Conservation (phyloP, 495 filamentous ascomycete genomes). For the Aspergillus nanangensis region DNA sequence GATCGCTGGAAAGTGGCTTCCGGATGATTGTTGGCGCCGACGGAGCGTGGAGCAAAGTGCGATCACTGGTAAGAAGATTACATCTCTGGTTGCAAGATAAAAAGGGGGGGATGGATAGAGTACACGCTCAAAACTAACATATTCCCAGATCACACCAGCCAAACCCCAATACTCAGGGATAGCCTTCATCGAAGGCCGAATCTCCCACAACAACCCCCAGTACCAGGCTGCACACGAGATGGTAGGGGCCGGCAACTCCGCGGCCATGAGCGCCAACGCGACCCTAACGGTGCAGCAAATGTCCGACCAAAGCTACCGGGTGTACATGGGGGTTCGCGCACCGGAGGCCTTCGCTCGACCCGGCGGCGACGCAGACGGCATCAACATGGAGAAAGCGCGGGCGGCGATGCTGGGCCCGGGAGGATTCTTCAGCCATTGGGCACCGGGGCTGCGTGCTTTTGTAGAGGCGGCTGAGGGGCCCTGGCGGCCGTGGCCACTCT, state of each 20-base stretch:
- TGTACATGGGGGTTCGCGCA: slow-evolving; percentile 14
- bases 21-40: slow-evolving; percentile 61
- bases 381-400: slow-evolving; percentile 8
- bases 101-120: too few species aligned
- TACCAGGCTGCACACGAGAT: slow-evolving; percentile 11
- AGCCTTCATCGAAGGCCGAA: slow-evolving; percentile 15
- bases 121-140: too few species aligned
- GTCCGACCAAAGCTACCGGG: slow-evolving; percentile 13
- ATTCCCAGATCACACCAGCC: slow-evolving; percentile 12
- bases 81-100: too few species aligned
- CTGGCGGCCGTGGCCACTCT: slow-evolving; percentile 12
- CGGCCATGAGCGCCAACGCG: slow-evolving; percentile 5
- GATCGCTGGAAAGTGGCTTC: slow-evolving; percentile 20
- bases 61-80: slow-evolving; percentile 40
- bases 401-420: slow-evolving; percentile 1
- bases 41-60: slow-evolving; percentile 55
- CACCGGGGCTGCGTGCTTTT: slow-evolving; percentile 9
- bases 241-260: slow-evolving; percentile 13
- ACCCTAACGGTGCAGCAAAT: slow-evolving; percentile 14
- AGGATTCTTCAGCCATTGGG: slow-evolving; percentile 5
- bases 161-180: slow-evolving; percentile 15
- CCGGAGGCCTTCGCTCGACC: slow-evolving; percentile 4
- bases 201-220: slow-evolving; percentile 12
- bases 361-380: slow-evolving; percentile 10
- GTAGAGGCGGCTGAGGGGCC: slow-evolving; percentile 9